Conservation (phyloP, 2,329 filamentous ascomycete species). For the Penicillium sp. region DNA sequence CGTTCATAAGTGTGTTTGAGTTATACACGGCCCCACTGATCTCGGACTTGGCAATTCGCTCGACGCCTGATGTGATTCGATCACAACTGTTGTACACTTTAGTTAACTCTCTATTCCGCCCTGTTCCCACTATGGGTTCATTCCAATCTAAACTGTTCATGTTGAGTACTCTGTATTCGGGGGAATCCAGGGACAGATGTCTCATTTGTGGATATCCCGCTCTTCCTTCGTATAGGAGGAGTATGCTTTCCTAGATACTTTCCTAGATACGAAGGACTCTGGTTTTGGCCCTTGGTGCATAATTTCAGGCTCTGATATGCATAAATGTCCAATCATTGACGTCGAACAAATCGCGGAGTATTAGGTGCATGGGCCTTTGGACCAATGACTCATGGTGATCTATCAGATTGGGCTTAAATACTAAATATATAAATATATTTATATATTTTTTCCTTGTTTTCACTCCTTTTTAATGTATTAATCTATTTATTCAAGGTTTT, state of each 20-base stretch:
- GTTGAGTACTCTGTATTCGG: background rate
- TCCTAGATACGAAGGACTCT: background rate
- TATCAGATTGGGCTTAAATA: conserved; percentile 24
- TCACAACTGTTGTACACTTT: background rate
- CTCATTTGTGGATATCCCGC: background rate
- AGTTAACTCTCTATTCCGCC: background rate
- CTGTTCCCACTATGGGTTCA: background rate
- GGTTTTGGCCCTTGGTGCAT: background rate
- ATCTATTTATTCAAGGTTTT: conserved; percentile 5
- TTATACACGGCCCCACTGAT: conserved; percentile 29
- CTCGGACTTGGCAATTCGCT: conserved; percentile 24
- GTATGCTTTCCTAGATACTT: background rate
- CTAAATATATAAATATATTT: background rate
- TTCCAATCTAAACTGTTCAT: background rate
- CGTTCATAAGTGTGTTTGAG: conserved; percentile 38
- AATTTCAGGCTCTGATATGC: background rate
- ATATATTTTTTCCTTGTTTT: too few species aligned
- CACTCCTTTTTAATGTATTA: background rate
- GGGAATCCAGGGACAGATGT: background rate
- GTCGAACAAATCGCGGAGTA: conserved; percentile 6
- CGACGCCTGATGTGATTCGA: background rate
- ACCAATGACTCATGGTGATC: conserved; percentile 32
- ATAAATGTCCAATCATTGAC: background rate
- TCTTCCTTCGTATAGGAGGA: background rate
- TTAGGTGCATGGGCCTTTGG: conserved; percentile 19